These are phyloP conservation scores for Leucosporidium yakuticum DNA, from an alignment of 768 basidiomycete genomes.

Conservation along the genomic window DNA sequence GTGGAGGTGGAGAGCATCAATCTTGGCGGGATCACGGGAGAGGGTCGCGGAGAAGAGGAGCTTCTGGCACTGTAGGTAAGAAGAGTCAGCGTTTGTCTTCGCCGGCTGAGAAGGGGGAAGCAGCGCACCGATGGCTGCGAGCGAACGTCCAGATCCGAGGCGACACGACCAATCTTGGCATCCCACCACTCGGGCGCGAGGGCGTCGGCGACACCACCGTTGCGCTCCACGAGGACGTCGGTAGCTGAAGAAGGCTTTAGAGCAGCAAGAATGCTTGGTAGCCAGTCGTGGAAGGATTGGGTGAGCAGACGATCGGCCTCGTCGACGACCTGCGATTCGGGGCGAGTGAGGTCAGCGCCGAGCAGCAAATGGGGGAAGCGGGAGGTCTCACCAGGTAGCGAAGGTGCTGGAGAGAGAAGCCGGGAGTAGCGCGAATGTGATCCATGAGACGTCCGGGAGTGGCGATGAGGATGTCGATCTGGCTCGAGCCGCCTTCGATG, in stretches of 20 bases:
- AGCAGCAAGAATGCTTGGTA: constrained; percentile 73
- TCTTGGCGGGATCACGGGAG: constrained; percentile 87
- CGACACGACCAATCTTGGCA: constrained; percentile 44
- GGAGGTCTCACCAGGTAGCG: constrained; percentile 71
- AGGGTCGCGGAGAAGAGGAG: constrained; percentile 93
- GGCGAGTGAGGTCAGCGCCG: not conserved
- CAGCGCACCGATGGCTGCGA: constrained; percentile 14
- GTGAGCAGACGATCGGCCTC: constrained; percentile 94
- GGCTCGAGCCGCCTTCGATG: constrained; percentile 76
- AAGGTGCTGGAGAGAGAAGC: constrained; percentile 87
- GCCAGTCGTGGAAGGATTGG: constrained; percentile 95
- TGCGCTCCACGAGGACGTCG: not conserved
- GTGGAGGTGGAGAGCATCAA: constrained; percentile 69
- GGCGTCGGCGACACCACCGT: constrained; percentile 48
- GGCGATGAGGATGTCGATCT: constrained; percentile 86
- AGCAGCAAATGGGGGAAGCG: not conserved
- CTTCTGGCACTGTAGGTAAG: constrained; percentile 66
- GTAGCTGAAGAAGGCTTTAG: constrained; percentile 49
- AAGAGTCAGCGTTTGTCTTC: not conserved
- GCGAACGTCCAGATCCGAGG: constrained; percentile 55
- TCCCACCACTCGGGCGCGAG: constrained; percentile 54
- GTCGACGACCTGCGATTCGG: constrained; percentile 70
- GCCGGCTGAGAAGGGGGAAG: not conserved
- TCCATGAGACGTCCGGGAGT: constrained; percentile 95
- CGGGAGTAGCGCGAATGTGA: constrained; percentile 77